Evolutionary conservation across 148 eudicot genomes (phyloP).

Genomic region (Dysphania ambrosioides): DNA sequence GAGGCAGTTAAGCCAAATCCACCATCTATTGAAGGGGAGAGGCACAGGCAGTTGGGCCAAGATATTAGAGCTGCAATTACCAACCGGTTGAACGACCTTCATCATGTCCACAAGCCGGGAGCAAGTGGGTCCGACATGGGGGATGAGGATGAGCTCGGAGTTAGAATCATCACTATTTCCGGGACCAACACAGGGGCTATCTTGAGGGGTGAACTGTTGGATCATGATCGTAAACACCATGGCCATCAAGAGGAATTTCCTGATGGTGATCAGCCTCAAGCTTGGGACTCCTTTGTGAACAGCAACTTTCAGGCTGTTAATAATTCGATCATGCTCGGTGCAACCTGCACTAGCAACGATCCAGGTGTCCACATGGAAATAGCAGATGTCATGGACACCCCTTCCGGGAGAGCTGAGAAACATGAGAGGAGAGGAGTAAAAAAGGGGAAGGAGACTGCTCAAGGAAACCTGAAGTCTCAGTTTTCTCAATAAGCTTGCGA

Average conservation of each 20-base stretch:
- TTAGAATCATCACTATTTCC: slow-evolving; percentile 55
- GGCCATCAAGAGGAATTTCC: background rate
- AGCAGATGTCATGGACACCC: slow-evolving; percentile 15
- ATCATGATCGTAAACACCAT: slow-evolving; percentile 15
- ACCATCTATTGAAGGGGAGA: slow-evolving; percentile 24
- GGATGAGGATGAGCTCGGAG: slow-evolving; percentile 41
- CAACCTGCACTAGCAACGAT: slow-evolving; percentile 59
- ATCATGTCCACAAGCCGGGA: slow-evolving; percentile 36
- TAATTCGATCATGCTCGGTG: slow-evolving; percentile 75
- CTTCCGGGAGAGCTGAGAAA: background rate
- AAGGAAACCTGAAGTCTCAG: slow-evolving; percentile 25
- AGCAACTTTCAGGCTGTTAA: slow-evolving; percentile 82
- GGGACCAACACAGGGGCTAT: slow-evolving; percentile 79
- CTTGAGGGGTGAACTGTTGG: slow-evolving; percentile 53
- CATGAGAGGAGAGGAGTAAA: slow-evolving; percentile 22
- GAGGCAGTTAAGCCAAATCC: slow-evolving; percentile 25
- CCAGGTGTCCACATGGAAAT: slow-evolving; percentile 86
- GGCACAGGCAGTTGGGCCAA: slow-evolving; percentile 37
- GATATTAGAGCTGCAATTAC: slow-evolving; percentile 56
- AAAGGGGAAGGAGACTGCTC: slow-evolving; percentile 31
- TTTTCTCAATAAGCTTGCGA: slow-evolving; percentile 24
- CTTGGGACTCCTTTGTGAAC: slow-evolving; percentile 54
- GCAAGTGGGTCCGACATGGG: slow-evolving; percentile 26
- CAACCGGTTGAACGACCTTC: slow-evolving; percentile 44
- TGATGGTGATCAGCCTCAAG: slow-evolving; percentile 26